These are phyloP conservation scores for Entophlyctis luteolus DNA, from an alignment of 192 early-diverging fungal genomes.

Conservation along the genomic window DNA sequence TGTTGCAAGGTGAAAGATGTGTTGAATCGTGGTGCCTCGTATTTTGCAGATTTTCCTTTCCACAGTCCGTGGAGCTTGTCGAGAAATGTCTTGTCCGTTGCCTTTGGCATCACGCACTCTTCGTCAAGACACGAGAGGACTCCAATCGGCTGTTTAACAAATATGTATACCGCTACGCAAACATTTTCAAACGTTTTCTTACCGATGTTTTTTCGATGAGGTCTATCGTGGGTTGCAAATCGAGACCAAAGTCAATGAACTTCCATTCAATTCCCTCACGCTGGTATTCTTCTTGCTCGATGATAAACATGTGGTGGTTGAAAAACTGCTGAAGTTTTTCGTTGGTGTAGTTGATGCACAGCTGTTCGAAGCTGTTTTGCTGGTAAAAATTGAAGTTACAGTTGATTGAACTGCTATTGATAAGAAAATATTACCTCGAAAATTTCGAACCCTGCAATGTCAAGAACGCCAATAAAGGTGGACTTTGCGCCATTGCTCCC, in stretches of 20 bases:
- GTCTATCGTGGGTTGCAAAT: slow-evolving; percentile 96
- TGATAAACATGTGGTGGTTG: slow-evolving; percentile 98
- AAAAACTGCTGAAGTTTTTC: slow-evolving; percentile 99
- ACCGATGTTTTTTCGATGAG: slow-evolving; percentile 94
- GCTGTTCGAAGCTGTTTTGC: slow-evolving; percentile 96
- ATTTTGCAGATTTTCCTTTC: slow-evolving; percentile 84
- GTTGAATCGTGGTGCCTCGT: slow-evolving; percentile 79
- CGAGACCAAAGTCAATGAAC: slow-evolving; percentile 95
- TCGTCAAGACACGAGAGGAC: slow-evolving; percentile 94
- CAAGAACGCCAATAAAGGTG: slow-evolving; percentile 92
- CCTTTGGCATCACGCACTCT: slow-evolving; percentile 96
- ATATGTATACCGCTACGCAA: background rate
- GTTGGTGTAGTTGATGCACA: slow-evolving; percentile 99
- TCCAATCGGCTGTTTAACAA: slow-evolving; percentile 71
- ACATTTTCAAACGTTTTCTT: slow-evolving; percentile 24
- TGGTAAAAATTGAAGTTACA: slow-evolving; percentile 11
- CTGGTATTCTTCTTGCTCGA: slow-evolving; percentile 97
- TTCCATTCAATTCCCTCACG: slow-evolving; percentile 97
- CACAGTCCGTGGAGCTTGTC: slow-evolving; percentile 87
- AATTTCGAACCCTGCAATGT: slow-evolving; percentile 99
- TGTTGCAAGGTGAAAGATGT: slow-evolving; percentile 87
- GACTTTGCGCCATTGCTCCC: slow-evolving; percentile 62
- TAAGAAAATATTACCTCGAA: slow-evolving; percentile 66
- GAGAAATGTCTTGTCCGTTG: slow-evolving; percentile 90
- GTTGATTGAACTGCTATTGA: background rate